A percentile compares a stretch with the other conserved stretches of the same genome.
Conservation (phyloP, 371 early-diverging fungal genomes). For the Parasitella parasitica region DNA sequence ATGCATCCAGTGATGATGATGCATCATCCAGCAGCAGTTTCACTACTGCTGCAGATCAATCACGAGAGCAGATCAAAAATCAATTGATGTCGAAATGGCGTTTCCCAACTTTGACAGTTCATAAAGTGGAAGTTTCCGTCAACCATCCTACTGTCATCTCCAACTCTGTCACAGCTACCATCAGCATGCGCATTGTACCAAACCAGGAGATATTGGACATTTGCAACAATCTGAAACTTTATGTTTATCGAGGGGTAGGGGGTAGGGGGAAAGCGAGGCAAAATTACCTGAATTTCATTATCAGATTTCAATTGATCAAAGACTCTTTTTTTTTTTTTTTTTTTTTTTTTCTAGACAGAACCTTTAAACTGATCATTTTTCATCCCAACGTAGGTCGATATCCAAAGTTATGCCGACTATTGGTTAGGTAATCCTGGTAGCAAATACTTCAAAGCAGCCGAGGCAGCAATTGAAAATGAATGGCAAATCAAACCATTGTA, state of each 20-base stretch:
- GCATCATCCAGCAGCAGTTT: not conserved
- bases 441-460: slow-evolving; percentile 68
- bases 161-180: slow-evolving; percentile 62
- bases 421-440: slow-evolving; percentile 77
- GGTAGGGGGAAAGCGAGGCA: too few relatives aligned
- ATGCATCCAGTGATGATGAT: slow-evolving; percentile 10
- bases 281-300: too few relatives aligned
- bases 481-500: slow-evolving; percentile 61
- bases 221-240: slow-evolving; percentile 51
- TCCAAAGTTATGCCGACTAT: slow-evolving; percentile 73
- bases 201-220: slow-evolving; percentile 71
- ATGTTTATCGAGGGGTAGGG: slow-evolving; percentile 51
- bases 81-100: slow-evolving; percentile 81
- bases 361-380: too few relatives aligned
- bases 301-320: too few relatives aligned
- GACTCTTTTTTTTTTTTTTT: too few relatives aligned
- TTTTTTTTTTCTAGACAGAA: too few relatives aligned
- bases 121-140: slow-evolving; percentile 75
- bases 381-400: not conserved
- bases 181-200: slow-evolving; percentile 83
- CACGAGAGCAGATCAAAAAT: slow-evolving; percentile 27
- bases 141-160: slow-evolving; percentile 77
- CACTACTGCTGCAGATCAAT: not conserved
- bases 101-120: slow-evolving; percentile 80
- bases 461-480: slow-evolving; percentile 65